Evolutionary conservation across 2,329 filamentous ascomycete genomes (phyloP), one percentile per base, ranked within the genome.

Genomic region (Ophiosphaerella korrae): DNA sequence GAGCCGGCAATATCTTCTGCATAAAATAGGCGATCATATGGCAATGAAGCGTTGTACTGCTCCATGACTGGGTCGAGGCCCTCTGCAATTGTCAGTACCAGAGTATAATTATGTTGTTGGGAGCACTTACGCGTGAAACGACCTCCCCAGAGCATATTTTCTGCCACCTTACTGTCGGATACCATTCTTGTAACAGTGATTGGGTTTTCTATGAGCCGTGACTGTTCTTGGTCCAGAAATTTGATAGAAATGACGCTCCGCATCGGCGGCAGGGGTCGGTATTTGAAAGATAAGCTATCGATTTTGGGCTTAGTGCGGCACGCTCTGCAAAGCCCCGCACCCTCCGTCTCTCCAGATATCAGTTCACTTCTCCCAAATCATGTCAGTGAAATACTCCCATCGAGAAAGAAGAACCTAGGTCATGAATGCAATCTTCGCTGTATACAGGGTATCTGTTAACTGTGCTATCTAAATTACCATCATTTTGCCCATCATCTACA

Each of bases 41-140:
- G 85, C 62, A 96, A 88, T 46, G 84, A 88, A 65, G 87, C 86
- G 73, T 96, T 96, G 80, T 93, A 96, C 60, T 88, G 81, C 54
- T 86, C 82, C 90, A 96, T 96, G 45, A 95, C 82, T 46, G 90
- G 89, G 75, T 95, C 90, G 61, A 93, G 84, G 63, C 84, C 88
- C 78, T 90, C 89, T 89, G 64, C 35, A 24, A 31, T n/a, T 32
- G 31, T 66, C 37, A 64, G 57, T 14, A 49, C 53, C 18, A 21
- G 18, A 21, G 18, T 4, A 21, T 21, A 4, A 21, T 21, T 21
- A 50, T 42, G 8, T 13, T 16, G 23, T n/a, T 14, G 11, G 49
- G 26, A n/a, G 7, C 18, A 53, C 62, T 52, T 54, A 70, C 68
- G 50, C 29, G 68, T 71, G 50, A 73, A 73, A 31, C 70, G 69